A percentile compares a stretch with the other conserved stretches of the same genome.
Conservation (phyloP, 495 filamentous ascomycete species). For the Astrothelium subdiscretum region DNA sequence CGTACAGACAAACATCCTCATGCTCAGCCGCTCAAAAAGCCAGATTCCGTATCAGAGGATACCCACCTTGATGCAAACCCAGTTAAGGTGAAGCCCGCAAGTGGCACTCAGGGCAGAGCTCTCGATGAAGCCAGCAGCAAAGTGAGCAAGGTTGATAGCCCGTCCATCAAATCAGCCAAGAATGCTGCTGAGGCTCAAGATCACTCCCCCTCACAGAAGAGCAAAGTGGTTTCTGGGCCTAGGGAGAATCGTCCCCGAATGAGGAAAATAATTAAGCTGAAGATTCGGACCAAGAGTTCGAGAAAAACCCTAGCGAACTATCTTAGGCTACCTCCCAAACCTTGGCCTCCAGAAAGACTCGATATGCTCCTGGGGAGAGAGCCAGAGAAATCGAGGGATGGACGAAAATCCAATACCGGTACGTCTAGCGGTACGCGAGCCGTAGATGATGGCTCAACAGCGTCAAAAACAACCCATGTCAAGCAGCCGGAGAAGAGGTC, state of each 20-base stretch:
- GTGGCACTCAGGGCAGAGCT: not conserved
- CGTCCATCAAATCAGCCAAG: not conserved
- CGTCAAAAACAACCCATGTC: not conserved
- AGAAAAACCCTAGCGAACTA: not conserved
- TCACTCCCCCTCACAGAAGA: not conserved
- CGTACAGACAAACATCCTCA: not conserved
- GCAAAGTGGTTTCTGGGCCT: not conserved
- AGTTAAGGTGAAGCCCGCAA: not conserved
- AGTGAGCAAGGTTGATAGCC: not conserved
- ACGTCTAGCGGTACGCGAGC: not conserved
- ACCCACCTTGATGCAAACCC: not conserved
- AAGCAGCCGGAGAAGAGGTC: constrained; percentile 15
- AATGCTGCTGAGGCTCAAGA: not conserved
- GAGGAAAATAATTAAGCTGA: not conserved
- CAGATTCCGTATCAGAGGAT: not conserved
- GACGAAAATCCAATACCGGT: not conserved
- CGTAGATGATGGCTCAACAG: not conserved
- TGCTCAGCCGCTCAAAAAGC: not conserved
- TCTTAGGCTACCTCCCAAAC: not conserved
- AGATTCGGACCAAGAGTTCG: not conserved
- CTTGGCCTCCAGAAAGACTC: not conserved
- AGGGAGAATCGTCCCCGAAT: not conserved
- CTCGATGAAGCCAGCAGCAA: not conserved
- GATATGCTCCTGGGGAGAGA: not conserved
- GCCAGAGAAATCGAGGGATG: constrained; percentile 8